Evolutionary conservation across 2,329 filamentous ascomycete species (phyloP), one percentile per base, ranked within the genome.

Genomic region (Tolypocladium ovalisporum): DNA sequence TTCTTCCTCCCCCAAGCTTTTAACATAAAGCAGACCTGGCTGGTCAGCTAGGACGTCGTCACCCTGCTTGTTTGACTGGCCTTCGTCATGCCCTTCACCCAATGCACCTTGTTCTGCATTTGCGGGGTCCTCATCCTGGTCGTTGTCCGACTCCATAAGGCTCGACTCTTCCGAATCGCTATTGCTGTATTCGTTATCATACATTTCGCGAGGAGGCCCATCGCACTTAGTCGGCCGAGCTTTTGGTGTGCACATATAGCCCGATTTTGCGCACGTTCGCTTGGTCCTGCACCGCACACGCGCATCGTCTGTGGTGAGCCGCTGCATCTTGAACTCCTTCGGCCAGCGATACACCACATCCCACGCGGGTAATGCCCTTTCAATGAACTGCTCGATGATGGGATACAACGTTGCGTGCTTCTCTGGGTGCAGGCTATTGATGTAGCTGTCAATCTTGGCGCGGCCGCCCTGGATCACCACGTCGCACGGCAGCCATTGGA

Each of bases 341-440:
- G 64, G 64, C 71, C 70, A 73, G 35, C 63, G 60, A 49, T 71
- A 68, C 0, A 71, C 55, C 10, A 66, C 58, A 51, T 81, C 73
- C 77, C 77, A 82, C 0, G 77, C 70, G 0, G 77, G 75, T 0
- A 82, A 64, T 0, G 73, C 62, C 22, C 67, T 67, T 19, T 68
- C 63, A 17, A 79, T 70, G 29, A 79, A 66, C 22, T 69, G 58
- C 54, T 78, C 74, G 9, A 79, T 64, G 3, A 75, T 62, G 1
- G 56, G 57, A 55, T 79, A 80, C 0, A 79, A 64, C 3, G 57
- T 59, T 7, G 62, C 60, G 54, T 79, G 69, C 2, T 70, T 54
- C 1, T 57, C 29, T 0, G 79, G 79, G 58, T 82, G 78, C 1
- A 81, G 64, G 60, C 80, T 81, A 64, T 82, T 82, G 66, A 81